These are phyloP conservation scores for Metroxylon sagu DNA, from an alignment of 176 grass and related monocot species.

Conservation along the genomic window DNA sequence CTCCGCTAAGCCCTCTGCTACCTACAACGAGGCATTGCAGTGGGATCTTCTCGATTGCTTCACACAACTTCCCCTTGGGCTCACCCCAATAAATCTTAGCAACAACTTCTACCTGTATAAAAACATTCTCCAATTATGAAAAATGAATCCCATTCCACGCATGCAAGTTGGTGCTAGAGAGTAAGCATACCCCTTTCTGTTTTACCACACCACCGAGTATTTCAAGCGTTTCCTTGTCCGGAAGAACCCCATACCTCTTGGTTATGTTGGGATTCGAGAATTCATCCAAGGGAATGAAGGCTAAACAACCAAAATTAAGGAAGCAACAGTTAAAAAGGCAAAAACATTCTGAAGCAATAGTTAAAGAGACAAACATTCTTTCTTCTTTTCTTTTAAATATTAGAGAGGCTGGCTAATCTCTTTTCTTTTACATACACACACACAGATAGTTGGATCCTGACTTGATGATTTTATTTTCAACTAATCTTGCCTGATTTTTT, in stretches of 20 bases:
- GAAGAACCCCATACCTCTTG: constrained; percentile 49
- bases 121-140: too few relatives aligned
- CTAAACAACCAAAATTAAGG: constrained; percentile 19
- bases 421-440: too few relatives aligned
- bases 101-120: constrained; percentile 43
- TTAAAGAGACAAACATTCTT: too few relatives aligned
- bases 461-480: too few relatives aligned
- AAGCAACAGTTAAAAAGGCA: not conserved
- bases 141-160: too few relatives aligned
- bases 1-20: constrained; percentile 53
- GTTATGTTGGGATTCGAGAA: constrained; percentile 42
- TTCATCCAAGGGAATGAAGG: constrained; percentile 58
- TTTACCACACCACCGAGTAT: constrained; percentile 42
- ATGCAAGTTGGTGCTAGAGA: not conserved
- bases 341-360: not conserved
- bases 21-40: constrained; percentile 49
- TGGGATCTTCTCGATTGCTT: constrained; percentile 40
- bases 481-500: too few relatives aligned
- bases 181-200: constrained; percentile 36
- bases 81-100: constrained; percentile 60
- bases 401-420: too few relatives aligned
- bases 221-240: constrained; percentile 51
- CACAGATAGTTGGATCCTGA: too few relatives aligned
- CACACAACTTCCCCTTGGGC: constrained; percentile 40
- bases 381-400: too few relatives aligned